Conservation (phyloP, 495 filamentous ascomycete genomes). For the Tetracladium setigerum region DNA sequence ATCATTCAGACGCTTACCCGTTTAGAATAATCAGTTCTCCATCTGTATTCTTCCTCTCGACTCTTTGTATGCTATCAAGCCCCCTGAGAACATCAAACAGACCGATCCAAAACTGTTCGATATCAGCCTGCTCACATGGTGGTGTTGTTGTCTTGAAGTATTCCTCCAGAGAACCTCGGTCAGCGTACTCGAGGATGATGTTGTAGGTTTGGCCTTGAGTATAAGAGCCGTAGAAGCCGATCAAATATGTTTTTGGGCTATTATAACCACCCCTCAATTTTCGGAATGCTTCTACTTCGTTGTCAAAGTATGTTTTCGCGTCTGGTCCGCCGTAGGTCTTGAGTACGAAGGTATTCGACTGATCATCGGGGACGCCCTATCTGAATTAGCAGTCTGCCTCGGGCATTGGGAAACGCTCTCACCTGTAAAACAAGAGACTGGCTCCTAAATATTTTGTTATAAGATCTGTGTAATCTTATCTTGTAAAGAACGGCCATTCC, state of each 20-base stretch:
- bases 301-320: constrained; percentile 24
- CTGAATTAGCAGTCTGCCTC: background rate
- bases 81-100: constrained; percentile 30
- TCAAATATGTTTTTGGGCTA: constrained; percentile 26
- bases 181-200: constrained; percentile 39
- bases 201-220: constrained; percentile 29
- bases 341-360: constrained; percentile 27
- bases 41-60: background rate
- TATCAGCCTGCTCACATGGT: constrained; percentile 26
- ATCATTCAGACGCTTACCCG: constrained; percentile 1
- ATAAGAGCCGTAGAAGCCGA: constrained; percentile 37
- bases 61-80: constrained; percentile 29
- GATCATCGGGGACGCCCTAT: constrained; percentile 4
- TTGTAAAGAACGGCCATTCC: constrained; percentile 17
- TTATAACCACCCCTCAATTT: too few relatives aligned
- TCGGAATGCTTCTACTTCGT: constrained; percentile 29
- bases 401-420: background rate
- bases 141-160: constrained; percentile 26
- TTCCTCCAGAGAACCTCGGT: constrained; percentile 33
- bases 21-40: too few relatives aligned
- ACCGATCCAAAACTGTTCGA: constrained; percentile 33
- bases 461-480: constrained; percentile 25
- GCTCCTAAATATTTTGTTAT: constrained; percentile 14
- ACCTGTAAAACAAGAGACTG: background rate
- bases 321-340: constrained; percentile 31